Evolutionary conservation across 2,329 filamentous ascomycete species (phyloP).

Genomic region (Colletotrichum musicola): DNA sequence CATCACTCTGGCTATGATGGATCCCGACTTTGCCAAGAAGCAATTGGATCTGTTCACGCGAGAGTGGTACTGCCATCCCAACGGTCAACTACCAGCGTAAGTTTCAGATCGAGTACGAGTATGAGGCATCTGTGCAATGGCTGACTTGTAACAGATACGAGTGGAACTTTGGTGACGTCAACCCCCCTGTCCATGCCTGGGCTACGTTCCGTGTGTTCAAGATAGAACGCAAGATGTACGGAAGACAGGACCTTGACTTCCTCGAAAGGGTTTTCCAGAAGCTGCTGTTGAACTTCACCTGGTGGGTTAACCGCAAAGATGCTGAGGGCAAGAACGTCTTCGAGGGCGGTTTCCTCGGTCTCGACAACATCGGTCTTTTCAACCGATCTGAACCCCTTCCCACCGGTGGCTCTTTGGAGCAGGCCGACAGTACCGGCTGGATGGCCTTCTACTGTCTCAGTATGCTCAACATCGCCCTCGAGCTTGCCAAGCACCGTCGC

Average conservation of each 20-base stretch:
- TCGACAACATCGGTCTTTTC: slow-evolving; percentile 98
- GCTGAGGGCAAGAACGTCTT: slow-evolving; percentile 96
- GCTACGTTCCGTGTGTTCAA: slow-evolving; percentile 96
- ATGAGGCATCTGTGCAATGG: neutral
- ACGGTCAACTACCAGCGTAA: slow-evolving; percentile 91
- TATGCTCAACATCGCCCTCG: slow-evolving; percentile 97
- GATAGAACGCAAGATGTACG: slow-evolving; percentile 97
- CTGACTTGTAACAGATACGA: slow-evolving; percentile 69
- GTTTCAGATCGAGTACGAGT: slow-evolving; percentile 42
- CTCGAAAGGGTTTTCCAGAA: slow-evolving; percentile 98
- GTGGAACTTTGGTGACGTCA: slow-evolving; percentile 98
- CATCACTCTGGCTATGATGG: slow-evolving; percentile 95
- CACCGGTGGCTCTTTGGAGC: slow-evolving; percentile 92
- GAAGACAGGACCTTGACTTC: slow-evolving; percentile 93
- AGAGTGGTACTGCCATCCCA: slow-evolving; percentile 99
- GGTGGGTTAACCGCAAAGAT: slow-evolving; percentile 99
- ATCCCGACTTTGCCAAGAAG: slow-evolving; percentile 98
- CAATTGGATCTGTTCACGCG: slow-evolving; percentile 95
- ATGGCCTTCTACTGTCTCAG: slow-evolving; percentile 98
- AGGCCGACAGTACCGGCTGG: slow-evolving; percentile 98
- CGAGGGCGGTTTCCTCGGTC: slow-evolving; percentile 92
- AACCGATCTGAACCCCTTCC: slow-evolving; percentile 96
- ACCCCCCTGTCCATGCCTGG: slow-evolving; percentile 97
- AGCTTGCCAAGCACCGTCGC: slow-evolving; percentile 93
- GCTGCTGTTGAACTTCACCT: slow-evolving; percentile 94